These are phyloP conservation scores for Hibiscus trionum DNA, from an alignment of 345 rosid genomes.

Conservation along the genomic window DNA sequence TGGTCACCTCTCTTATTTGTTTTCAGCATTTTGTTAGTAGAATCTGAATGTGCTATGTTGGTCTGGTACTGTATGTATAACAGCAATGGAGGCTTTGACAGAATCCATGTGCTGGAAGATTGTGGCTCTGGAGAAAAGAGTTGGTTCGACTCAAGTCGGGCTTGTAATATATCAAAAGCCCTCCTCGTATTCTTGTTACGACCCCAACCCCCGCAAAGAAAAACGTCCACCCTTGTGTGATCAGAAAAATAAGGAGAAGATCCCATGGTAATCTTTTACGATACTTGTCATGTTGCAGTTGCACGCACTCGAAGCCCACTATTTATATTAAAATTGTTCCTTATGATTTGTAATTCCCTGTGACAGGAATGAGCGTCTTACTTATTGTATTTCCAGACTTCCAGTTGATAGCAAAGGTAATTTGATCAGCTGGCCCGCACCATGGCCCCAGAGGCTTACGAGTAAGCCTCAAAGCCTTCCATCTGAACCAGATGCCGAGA, in stretches of 20 bases:
- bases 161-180: slow-evolving; percentile 84
- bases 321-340: not conserved
- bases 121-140: slow-evolving; percentile 54
- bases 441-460: slow-evolving; percentile 75
- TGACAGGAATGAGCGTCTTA: slow-evolving; percentile 65
- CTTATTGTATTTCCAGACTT: slow-evolving; percentile 54
- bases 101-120: slow-evolving; percentile 78
- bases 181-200: slow-evolving; percentile 57
- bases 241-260: slow-evolving; percentile 28
- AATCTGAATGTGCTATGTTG: slow-evolving; percentile 7
- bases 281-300: not conserved
- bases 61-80: slow-evolving; percentile 16
- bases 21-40: not conserved
- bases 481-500: slow-evolving; percentile 28
- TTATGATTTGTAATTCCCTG: not conserved
- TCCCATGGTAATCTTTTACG: slow-evolving; percentile 50
- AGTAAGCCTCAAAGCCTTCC: slow-evolving; percentile 46
- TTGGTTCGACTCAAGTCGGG: slow-evolving; percentile 63
- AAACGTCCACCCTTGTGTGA: slow-evolving; percentile 63
- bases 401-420: slow-evolving; percentile 40
- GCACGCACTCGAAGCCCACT: not conserved
- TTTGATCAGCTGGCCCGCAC: slow-evolving; percentile 50
- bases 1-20: not conserved
- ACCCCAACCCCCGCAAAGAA: slow-evolving; percentile 35
- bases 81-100: slow-evolving; percentile 75